A percentile compares a stretch with the other conserved stretches of the same genome.
Conservation (phyloP, 2,329 filamentous ascomycete species). For the Monosporascus sp. region DNA sequence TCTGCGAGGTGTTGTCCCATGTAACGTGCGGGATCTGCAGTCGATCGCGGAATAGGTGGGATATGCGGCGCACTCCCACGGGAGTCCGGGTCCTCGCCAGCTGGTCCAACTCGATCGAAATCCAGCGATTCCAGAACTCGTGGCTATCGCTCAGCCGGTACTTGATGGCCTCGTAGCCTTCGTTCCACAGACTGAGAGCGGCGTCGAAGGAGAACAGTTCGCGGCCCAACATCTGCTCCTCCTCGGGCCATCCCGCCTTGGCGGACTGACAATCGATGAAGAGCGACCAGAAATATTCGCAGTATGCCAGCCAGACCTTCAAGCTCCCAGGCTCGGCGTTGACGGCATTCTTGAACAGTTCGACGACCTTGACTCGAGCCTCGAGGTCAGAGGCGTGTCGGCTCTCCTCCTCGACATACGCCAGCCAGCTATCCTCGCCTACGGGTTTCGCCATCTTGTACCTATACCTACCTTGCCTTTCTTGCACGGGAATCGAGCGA, state of each 20-base stretch:
- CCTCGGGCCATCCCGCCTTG: conserved; percentile 54
- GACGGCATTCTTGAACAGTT: conserved; percentile 66
- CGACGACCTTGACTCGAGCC: conserved; percentile 63
- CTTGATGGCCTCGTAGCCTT: conserved; percentile 66
- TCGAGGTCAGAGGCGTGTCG: conserved; percentile 57
- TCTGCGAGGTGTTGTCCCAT: conserved; percentile 70
- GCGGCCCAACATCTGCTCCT: conserved; percentile 63
- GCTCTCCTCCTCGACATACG: conserved; percentile 69
- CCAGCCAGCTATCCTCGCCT: conserved; percentile 73
- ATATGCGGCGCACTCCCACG: conserved; percentile 58
- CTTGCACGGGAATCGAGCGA: not conserved
- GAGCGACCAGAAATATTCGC: conserved; percentile 70
- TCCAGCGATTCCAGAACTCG: conserved; percentile 73
- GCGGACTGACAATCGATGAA: conserved; percentile 58
- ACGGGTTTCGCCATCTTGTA: conserved; percentile 50
- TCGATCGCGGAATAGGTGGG: conserved; percentile 64
- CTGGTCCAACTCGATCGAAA: conserved; percentile 65
- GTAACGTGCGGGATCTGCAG: conserved; percentile 67
- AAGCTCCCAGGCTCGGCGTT: conserved; percentile 68
- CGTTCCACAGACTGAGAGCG: conserved; percentile 64
- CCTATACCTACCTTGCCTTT: not conserved
- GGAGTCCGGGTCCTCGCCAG: conserved; percentile 51
- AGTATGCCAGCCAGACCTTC: conserved; percentile 71
- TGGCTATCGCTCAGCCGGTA: conserved; percentile 75
- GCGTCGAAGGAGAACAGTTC: conserved; percentile 67